These are phyloP conservation scores for Chimonanthus salicifolius DNA, from an alignment of 164 flowering plant genomes.

Conservation along the genomic window DNA sequence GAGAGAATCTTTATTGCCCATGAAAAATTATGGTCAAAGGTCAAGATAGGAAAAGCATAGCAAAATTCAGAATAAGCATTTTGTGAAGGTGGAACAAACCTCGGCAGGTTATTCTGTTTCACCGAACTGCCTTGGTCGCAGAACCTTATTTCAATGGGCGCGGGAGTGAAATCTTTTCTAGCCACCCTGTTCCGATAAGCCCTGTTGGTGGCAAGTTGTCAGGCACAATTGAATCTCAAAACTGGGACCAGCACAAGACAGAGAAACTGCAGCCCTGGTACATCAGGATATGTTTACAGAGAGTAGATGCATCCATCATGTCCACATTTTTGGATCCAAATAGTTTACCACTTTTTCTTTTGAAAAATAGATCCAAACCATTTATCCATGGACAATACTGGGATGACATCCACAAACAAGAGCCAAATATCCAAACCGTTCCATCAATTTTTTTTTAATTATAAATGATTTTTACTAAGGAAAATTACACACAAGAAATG, in stretches of 20 bases:
- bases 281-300: not conserved
- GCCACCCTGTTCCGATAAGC: conserved; percentile 81
- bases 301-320: not conserved
- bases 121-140: conserved; percentile 63
- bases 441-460: not conserved
- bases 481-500: too few relatives aligned
- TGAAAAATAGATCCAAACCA: not conserved
- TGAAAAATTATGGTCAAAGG: not conserved
- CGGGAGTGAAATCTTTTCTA: conserved; percentile 41
- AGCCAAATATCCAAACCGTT: not conserved
- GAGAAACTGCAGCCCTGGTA: not conserved
- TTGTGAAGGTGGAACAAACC: conserved; percentile 33
- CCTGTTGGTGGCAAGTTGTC: conserved; percentile 35
- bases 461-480: too few relatives aligned
- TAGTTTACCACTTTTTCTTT: too few relatives aligned
- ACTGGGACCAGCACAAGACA: not conserved
- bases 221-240: conserved; percentile 5
- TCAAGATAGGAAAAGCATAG: not conserved
- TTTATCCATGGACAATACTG: not conserved
- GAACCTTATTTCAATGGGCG: conserved; percentile 91
- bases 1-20: not conserved
- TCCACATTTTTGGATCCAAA: not conserved
- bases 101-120: conserved; percentile 63
- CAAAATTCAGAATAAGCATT: not conserved
- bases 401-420: not conserved